Percentiles rank a stretch among this genome's conserved stretches.
These are phyloP conservation scores for Saturnispora diversa DNA, from an alignment of 805 yeast genomes.

Conservation along the genomic window DNA sequence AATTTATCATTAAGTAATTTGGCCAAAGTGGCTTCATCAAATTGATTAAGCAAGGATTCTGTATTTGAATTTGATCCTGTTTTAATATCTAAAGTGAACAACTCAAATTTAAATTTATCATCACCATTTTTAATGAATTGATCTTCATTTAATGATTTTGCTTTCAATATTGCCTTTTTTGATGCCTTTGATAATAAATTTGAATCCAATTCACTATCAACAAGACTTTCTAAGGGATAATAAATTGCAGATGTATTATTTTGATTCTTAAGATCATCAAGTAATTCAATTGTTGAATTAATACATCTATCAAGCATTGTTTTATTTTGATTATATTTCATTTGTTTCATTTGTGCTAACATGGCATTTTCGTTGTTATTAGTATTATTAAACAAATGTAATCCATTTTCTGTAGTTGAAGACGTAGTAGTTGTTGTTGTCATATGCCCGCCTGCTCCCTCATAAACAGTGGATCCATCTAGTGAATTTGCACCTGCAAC, in stretches of 20 bases:
- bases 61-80: slow-evolving; percentile 36
- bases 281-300: slow-evolving; percentile 41
- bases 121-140: background rate
- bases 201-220: slow-evolving; percentile 17
- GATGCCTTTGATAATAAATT: slow-evolving; percentile 43
- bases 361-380: background rate
- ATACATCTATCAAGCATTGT: slow-evolving; percentile 57
- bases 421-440: background rate
- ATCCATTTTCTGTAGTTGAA: too few species aligned
- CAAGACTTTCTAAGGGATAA: slow-evolving; percentile 40
- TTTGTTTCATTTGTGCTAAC: slow-evolving; percentile 34
- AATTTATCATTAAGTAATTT: slow-evolving; percentile 64
- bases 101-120: slow-evolving; percentile 38
- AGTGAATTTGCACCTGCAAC: slow-evolving; percentile 17
- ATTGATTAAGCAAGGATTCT: slow-evolving; percentile 39
- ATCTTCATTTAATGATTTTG: slow-evolving; percentile 25
- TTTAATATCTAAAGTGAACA: slow-evolving; percentile 56
- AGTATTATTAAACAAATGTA: too few species aligned
- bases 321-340: slow-evolving; percentile 68
- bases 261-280: slow-evolving; percentile 46
- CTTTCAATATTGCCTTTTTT: slow-evolving; percentile 44
- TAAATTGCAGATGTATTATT: slow-evolving; percentile 54
- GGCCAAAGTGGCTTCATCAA: slow-evolving; percentile 65
- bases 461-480: slow-evolving; percentile 26
- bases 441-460: slow-evolving; percentile 17